Evolutionary conservation across 257 asterid genomes (phyloP).

Genomic region (Solanum ossicruentum): DNA sequence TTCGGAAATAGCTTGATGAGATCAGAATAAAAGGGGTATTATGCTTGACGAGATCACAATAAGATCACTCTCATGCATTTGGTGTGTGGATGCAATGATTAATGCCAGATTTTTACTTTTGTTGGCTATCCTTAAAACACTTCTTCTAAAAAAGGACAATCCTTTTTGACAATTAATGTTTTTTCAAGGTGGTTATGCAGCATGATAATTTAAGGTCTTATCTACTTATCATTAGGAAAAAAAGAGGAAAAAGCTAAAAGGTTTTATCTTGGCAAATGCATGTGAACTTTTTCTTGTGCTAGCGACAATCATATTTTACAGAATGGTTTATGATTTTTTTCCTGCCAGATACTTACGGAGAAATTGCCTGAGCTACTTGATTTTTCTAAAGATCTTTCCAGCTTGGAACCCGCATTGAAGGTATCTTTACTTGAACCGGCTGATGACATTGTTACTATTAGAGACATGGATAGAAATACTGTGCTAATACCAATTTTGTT

Average conservation of each 20-base stretch:
- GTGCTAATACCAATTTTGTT: background rate
- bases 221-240: background rate
- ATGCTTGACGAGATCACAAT: no score
- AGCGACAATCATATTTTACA: background rate
- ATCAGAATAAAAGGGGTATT: background rate
- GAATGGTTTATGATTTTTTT: background rate
- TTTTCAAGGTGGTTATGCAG: background rate
- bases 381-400: conserved; percentile 50
- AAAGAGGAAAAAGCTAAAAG: background rate
- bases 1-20: background rate
- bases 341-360: conserved; percentile 49
- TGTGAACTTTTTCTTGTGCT: background rate
- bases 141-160: background rate
- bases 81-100: background rate
- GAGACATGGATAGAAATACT: background rate
- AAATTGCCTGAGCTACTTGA: conserved; percentile 65
- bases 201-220: background rate
- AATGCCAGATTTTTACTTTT: background rate
- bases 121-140: background rate
- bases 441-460: background rate
- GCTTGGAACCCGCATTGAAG: conserved; percentile 76
- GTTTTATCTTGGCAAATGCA: background rate
- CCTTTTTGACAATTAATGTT: background rate
- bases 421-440: conserved; percentile 15
- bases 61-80: no score